phyloP scores from a whole-genome alignment of 2,329 filamentous ascomycete species.

The Coniochaeta sp. region DNA sequence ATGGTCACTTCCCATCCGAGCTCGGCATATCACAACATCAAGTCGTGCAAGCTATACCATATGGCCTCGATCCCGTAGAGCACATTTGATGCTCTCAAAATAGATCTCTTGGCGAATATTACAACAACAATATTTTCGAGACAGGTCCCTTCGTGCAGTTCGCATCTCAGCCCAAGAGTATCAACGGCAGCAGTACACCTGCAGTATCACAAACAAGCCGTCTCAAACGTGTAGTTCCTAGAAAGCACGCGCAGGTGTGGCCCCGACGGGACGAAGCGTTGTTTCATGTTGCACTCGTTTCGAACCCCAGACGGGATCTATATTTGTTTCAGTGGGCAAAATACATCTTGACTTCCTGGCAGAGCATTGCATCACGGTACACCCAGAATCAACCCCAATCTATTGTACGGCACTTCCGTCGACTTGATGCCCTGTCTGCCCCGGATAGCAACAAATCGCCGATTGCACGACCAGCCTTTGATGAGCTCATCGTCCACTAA shows the following conservation, averaged over 20 bases:
- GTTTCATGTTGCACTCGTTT: slow-evolving; percentile 2
- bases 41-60: neutral
- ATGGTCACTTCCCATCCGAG: neutral
- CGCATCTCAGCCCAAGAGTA: neutral
- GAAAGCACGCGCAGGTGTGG: neutral
- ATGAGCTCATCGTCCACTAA: neutral
- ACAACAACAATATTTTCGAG: neutral
- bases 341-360: neutral
- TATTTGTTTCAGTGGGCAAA: neutral
- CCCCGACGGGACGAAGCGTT: neutral
- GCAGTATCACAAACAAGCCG: neutral
- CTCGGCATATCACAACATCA: neutral
- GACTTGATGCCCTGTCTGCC: neutral
- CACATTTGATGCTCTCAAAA: neutral
- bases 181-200: neutral
- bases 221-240: neutral
- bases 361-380: neutral
- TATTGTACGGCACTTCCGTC: neutral
- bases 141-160: neutral
- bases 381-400: neutral
- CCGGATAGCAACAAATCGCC: neutral
- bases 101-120: neutral
- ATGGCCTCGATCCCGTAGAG: neutral
- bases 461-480: neutral
- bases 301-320: slow-evolving; percentile 1